Percentiles rank a stretch among this genome's conserved stretches.
Conservation (phyloP, 441 rosid genomes). For the Jatropha podagrica region DNA sequence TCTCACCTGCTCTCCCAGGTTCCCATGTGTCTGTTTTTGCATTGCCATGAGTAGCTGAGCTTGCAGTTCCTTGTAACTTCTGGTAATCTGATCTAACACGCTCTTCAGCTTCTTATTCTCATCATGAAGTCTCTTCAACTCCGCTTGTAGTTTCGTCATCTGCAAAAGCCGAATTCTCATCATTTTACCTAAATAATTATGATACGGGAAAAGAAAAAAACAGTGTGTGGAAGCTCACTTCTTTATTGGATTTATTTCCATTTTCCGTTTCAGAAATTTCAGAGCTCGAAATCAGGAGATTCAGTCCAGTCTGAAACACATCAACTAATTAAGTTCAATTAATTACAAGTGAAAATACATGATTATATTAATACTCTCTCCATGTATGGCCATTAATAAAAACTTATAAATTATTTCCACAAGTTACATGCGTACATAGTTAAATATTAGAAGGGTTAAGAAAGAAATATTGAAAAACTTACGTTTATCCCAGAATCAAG, state of each 20-base stretch:
- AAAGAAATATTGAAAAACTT: constrained; percentile 32
- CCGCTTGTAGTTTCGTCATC: constrained; percentile 41
- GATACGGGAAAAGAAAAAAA: too few species aligned
- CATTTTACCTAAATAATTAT: too few species aligned
- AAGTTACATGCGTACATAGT: too few species aligned
- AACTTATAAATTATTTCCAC: too few species aligned
- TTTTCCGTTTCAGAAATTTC: constrained; percentile 31
- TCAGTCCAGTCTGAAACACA: constrained; percentile 49
- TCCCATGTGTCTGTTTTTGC: constrained; percentile 51
- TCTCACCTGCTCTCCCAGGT: constrained; percentile 43
- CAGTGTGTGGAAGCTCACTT: constrained; percentile 38
- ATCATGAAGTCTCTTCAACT: constrained; percentile 54
- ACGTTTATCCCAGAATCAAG: constrained; percentile 48
- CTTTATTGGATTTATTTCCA: constrained; percentile 34
- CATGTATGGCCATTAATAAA: too few species aligned
- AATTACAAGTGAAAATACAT: background rate
- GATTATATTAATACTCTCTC: too few species aligned
- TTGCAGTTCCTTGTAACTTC: constrained; percentile 54
- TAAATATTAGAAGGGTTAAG: too few species aligned
- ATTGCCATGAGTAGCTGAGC: constrained; percentile 57
- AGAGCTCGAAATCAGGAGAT: constrained; percentile 43
- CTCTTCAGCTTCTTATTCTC: constrained; percentile 63
- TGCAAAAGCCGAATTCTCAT: constrained; percentile 14
- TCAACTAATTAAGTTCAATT: constrained; percentile 6
- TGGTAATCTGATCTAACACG: constrained; percentile 55